Conservation (phyloP, 441 rosid genomes). For the Euphorbia neoarborescens region DNA sequence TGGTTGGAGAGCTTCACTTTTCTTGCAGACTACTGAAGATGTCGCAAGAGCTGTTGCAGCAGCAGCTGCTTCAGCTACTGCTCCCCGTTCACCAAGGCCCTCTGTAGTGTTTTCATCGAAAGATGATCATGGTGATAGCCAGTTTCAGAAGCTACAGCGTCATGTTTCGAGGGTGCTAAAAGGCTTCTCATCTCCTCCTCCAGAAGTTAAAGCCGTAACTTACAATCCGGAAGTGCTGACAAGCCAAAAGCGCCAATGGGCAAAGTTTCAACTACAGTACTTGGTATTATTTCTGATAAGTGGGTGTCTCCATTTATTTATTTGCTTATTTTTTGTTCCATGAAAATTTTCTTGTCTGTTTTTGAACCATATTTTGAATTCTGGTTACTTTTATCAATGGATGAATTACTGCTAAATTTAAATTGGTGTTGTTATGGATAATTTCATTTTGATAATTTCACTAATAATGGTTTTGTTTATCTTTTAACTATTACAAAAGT, state of each 20-base stretch:
- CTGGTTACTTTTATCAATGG: neutral
- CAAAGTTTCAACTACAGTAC: slow-evolving; percentile 70
- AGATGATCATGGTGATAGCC: slow-evolving; percentile 55
- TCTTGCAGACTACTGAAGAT: slow-evolving; percentile 69
- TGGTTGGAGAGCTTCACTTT: slow-evolving; percentile 76
- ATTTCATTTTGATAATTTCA: neutral
- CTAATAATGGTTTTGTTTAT: neutral
- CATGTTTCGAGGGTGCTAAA: slow-evolving; percentile 57
- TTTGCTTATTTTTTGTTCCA: neutral
- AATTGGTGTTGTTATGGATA: neutral
- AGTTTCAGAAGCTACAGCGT: slow-evolving; percentile 61
- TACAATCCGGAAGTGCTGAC: slow-evolving; percentile 95
- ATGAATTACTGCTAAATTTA: neutral
- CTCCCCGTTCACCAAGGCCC: slow-evolving; percentile 62
- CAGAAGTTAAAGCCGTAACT: slow-evolving; percentile 42
- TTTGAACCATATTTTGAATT: neutral
- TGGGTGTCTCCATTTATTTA: slow-evolving; percentile 4
- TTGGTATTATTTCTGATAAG: slow-evolving; percentile 45
- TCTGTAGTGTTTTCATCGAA: slow-evolving; percentile 69
- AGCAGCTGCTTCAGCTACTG: slow-evolving; percentile 58
- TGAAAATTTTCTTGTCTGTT: neutral
- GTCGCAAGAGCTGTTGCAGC: slow-evolving; percentile 73
- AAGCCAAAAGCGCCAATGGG: slow-evolving; percentile 96
- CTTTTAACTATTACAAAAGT: neutral
- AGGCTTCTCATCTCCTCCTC: slow-evolving; percentile 58